Percentiles rank a stretch among this genome's conserved stretches.
Evolutionary conservation across 106 monocot species (phyloP).

Genomic region (Allium sativum): DNA sequence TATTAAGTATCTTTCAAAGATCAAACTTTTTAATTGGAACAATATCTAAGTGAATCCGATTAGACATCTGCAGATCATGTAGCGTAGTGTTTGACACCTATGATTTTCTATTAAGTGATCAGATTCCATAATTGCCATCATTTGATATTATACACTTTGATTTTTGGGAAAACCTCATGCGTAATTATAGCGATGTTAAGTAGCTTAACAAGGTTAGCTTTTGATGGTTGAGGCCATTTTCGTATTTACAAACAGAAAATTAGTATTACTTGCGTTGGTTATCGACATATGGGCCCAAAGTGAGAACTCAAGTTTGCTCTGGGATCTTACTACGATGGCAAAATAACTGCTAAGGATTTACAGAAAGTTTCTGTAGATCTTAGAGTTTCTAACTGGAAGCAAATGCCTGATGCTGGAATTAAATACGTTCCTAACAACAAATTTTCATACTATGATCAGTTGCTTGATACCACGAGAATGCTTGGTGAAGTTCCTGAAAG

Average conservation of each 20-base stretch:
- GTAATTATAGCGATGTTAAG: too few relatives aligned
- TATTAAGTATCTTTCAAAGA: too few relatives aligned
- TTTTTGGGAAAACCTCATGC: too few relatives aligned
- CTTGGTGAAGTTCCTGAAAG: slow-evolving; percentile 89
- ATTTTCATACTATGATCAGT: slow-evolving; percentile 82
- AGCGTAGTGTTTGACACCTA: too few relatives aligned
- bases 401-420: slow-evolving; percentile 70
- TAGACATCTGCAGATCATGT: too few relatives aligned
- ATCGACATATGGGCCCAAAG: slow-evolving; percentile 89
- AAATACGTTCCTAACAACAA: slow-evolving; percentile 83
- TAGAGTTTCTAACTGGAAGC: slow-evolving; percentile 77
- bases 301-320: slow-evolving; percentile 91
- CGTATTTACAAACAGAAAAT: slow-evolving; percentile 8
- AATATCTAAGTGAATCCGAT: too few relatives aligned
- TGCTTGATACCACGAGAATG: slow-evolving; percentile 86
- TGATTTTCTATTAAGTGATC: too few relatives aligned
- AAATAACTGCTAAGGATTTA: slow-evolving; percentile 63
- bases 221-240: not conserved
- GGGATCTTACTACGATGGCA: slow-evolving; percentile 87
- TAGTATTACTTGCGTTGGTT: slow-evolving; percentile 86
- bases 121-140: too few relatives aligned
- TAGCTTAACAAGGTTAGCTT: not conserved
- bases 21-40: too few relatives aligned
- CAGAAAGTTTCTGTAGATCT: slow-evolving; percentile 76
- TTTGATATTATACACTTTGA: not conserved